A percentile compares a stretch with the other conserved stretches of the same genome.
Evolutionary conservation across 2,329 filamentous ascomycete genomes (phyloP).

Genomic region (Teratosphaeriaceae sp.): DNA sequence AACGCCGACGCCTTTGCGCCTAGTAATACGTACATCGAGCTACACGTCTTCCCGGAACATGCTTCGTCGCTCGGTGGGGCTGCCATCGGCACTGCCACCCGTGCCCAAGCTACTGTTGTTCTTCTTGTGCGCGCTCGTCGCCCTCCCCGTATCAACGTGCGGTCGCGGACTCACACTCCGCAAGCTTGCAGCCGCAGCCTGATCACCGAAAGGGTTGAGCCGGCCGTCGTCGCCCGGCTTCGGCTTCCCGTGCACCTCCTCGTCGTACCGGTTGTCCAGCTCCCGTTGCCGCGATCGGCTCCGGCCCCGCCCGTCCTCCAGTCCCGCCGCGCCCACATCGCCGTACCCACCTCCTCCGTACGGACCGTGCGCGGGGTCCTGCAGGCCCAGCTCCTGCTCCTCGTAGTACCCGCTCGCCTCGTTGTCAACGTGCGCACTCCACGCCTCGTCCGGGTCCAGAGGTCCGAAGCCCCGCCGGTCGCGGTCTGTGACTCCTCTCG

Average conservation of each 20-base stretch:
- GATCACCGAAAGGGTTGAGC: conserved; percentile 66
- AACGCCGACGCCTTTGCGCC: not conserved
- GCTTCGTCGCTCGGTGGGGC: conserved; percentile 61
- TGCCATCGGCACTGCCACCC: conserved; percentile 38
- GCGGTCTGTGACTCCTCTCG: conserved; percentile 9
- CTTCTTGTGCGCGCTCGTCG: conserved; percentile 33
- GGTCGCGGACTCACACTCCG: conserved; percentile 71
- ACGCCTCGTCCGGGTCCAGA: conserved; percentile 77
- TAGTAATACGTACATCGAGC: conserved; percentile 4
- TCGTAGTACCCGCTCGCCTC: conserved; percentile 68
- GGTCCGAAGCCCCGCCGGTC: conserved; percentile 54
- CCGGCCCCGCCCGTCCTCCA: conserved; percentile 36
- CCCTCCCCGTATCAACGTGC: conserved; percentile 45
- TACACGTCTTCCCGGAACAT: conserved; percentile 65
- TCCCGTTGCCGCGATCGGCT: conserved; percentile 44
- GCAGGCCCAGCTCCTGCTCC: conserved; percentile 64
- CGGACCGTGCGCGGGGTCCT: conserved; percentile 35
- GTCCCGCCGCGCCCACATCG: conserved; percentile 26
- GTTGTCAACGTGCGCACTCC: conserved; percentile 72
- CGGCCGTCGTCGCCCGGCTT: conserved; percentile 7
- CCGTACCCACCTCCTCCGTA: conserved; percentile 35
- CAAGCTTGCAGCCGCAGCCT: conserved; percentile 54
- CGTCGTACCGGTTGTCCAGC: conserved; percentile 39
- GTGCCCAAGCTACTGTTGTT: conserved; percentile 28
- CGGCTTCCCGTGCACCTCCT: conserved; percentile 36